phyloP scores from a whole-genome alignment of 2,329 filamentous ascomycete genomes.

The Zasmidium angulare region DNA sequence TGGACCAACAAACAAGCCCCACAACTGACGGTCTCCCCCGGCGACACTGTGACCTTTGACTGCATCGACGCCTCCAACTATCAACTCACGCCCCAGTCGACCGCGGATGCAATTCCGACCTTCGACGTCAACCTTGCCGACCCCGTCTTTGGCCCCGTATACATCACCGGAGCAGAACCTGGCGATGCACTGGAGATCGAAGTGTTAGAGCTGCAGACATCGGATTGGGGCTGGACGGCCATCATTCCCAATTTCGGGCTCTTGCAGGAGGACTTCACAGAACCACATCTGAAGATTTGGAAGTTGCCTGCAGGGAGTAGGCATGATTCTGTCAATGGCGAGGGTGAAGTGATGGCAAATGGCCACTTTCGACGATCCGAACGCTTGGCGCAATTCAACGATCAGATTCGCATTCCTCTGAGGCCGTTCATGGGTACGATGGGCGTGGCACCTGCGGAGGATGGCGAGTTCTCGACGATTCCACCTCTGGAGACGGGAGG shows the following conservation, averaged over 20 bases:
- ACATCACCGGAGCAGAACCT: slow-evolving; percentile 19
- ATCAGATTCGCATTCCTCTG: slow-evolving; percentile 16
- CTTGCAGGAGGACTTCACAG: slow-evolving; percentile 18
- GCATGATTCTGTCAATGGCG: background rate
- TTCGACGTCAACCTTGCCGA: slow-evolving; percentile 19
- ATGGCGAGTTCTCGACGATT: slow-evolving; percentile 17
- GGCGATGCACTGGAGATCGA: slow-evolving; percentile 23
- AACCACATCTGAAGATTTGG: slow-evolving; percentile 21
- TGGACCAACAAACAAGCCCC: slow-evolving; percentile 20
- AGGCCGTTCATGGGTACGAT: slow-evolving; percentile 24
- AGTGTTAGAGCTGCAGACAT: slow-evolving; percentile 18
- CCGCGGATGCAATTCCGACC: slow-evolving; percentile 8
- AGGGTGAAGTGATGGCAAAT: background rate
- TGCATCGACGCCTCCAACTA: slow-evolving; percentile 22
- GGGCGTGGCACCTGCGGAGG: slow-evolving; percentile 18
- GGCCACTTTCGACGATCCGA: background rate
- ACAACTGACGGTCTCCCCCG: slow-evolving; percentile 15
- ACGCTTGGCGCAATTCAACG: slow-evolving; percentile 15
- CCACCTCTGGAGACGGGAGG: slow-evolving; percentile 21
- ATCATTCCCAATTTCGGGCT: slow-evolving; percentile 21
- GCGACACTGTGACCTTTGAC: slow-evolving; percentile 22
- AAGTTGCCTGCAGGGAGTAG: slow-evolving; percentile 7
- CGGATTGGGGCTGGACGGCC: slow-evolving; percentile 23
- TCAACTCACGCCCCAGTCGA: slow-evolving; percentile 20
- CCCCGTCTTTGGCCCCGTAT: slow-evolving; percentile 23